Conservation (phyloP, 192 early-diverging fungal genomes). For the Podila epicladia region DNA sequence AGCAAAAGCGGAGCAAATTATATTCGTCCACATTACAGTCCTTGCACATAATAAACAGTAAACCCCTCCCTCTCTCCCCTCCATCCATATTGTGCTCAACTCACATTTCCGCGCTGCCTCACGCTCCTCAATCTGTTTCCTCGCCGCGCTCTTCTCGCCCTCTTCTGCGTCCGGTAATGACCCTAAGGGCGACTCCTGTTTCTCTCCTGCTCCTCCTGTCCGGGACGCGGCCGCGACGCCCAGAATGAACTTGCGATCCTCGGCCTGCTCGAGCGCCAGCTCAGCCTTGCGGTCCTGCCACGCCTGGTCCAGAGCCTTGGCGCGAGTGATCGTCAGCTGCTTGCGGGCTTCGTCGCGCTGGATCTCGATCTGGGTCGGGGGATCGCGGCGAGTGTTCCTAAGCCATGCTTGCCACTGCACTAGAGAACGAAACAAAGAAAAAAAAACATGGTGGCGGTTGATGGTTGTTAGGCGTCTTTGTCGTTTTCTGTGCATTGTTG, state of each 20-base stretch:
- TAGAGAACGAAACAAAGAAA: not conserved
- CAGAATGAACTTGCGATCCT: slow-evolving; percentile 20
- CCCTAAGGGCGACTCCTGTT: not conserved
- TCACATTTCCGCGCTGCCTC: slow-evolving; percentile 48
- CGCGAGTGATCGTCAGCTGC: slow-evolving; percentile 33
- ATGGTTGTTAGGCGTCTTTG: not conserved
- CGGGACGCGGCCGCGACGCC: slow-evolving; percentile 14
- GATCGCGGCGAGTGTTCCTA: slow-evolving; percentile 34
- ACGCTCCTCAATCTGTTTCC: slow-evolving; percentile 46
- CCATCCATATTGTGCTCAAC: too few relatives aligned
- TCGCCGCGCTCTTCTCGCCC: slow-evolving; percentile 26
- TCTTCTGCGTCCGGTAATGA: slow-evolving; percentile 5
- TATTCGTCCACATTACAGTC: not conserved
- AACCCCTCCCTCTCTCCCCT: too few relatives aligned
- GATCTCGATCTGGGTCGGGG: slow-evolving; percentile 40
- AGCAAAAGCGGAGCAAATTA: not conserved
- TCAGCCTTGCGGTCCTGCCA: slow-evolving; percentile 49
- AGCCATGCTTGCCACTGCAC: slow-evolving; percentile 52
- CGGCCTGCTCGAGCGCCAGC: slow-evolving; percentile 37
- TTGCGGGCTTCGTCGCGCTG: slow-evolving; percentile 41
- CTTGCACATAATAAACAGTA: too few relatives aligned
- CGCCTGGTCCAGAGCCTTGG: slow-evolving; percentile 41
- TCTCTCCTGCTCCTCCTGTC: not conserved
- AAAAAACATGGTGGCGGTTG: too few relatives aligned
- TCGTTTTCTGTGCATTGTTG: not conserved